Conservation (phyloP, 2,329 filamentous ascomycete genomes). For the Penicillium sp. region DNA sequence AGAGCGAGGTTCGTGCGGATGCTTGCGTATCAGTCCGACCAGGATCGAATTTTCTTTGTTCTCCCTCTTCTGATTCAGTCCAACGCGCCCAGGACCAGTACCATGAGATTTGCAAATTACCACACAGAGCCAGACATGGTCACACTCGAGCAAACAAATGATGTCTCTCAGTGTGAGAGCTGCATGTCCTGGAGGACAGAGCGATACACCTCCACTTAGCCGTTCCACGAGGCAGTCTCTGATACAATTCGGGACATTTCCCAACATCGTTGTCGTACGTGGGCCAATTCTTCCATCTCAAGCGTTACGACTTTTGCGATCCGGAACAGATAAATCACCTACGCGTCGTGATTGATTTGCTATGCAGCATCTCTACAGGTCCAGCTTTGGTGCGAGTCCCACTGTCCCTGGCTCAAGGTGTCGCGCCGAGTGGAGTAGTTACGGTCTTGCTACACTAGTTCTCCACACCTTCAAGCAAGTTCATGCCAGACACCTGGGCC, state of each 20-base stretch:
- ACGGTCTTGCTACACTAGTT: slow-evolving; percentile 1
- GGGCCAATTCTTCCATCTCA: too few species aligned
- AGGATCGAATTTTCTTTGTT: not conserved
- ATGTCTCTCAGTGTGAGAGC: slow-evolving; percentile 4
- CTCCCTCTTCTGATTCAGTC: not conserved
- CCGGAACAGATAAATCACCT: not conserved
- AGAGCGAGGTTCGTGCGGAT: not conserved
- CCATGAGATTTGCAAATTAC: not conserved
- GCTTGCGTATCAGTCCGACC: not conserved
- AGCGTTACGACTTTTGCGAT: not conserved
- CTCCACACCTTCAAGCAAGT: slow-evolving; percentile 4
- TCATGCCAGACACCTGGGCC: slow-evolving; percentile 6
- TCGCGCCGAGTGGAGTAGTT: not conserved
- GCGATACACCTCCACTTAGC: not conserved
- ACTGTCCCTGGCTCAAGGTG: not conserved
- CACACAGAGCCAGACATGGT: not conserved
- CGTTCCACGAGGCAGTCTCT: not conserved
- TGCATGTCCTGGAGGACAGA: slow-evolving; percentile 7
- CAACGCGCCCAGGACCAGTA: not conserved
- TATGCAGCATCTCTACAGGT: not conserved
- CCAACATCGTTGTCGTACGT: slow-evolving; percentile 1
- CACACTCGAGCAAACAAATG: not conserved
- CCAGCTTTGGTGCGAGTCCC: not conserved
- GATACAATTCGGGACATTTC: slow-evolving; percentile 10
- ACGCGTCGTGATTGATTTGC: not conserved